Evolutionary conservation across 305 asterid genomes (phyloP), one percentile per base, ranked within the genome.

Genomic region (Euphrasia arctica): DNA sequence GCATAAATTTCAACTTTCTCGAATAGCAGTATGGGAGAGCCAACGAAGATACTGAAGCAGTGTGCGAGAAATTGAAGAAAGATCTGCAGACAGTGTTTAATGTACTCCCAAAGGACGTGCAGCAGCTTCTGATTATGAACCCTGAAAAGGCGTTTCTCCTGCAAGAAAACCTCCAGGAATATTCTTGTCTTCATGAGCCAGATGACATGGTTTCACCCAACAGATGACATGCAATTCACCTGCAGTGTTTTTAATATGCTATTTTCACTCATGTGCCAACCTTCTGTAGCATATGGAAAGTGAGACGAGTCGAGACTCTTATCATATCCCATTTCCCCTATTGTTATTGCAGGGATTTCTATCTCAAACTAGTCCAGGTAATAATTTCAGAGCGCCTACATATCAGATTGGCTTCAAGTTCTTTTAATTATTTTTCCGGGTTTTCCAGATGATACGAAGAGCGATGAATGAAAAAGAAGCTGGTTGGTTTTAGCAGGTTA

Each of bases 111-210:
- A 76, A 77, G 74, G 98, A 92, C 72, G 47, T 87, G 77, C 97
- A 89, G 61, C 85, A 89, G 78, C 97, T 89, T 71, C 79, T 92
- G 61, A 75, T 83, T 60, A 87, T 85, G 93, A 92, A 85, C 63
- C 95, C 98, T 3, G 81, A 75, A 49, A 82, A 83, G 71, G 89
- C 92, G 22, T 77, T 80, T 60, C 95, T 92, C 72, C 73, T 88
- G 28, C 64, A 66, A 73, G 81, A 68, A 78, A 71, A 31, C 60
- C 67, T 9, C 5, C 58, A 52, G 2, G 75, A 75, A 52, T 15
- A 45, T 60, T 60, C 70, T 58, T 72, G 60, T 58, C 73, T 28
- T 28, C 66, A 80, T 2, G 65, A 63, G 70, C 64, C 63, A 14
- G 29, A 71, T 67, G 54, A 51, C 60, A 39, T 76, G 51, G 45